A percentile compares a stretch with the other conserved stretches of the same genome.
Evolutionary conservation across 1,284 basidiomycete genomes (phyloP).

Genomic region (Tylopilus sp.): DNA sequence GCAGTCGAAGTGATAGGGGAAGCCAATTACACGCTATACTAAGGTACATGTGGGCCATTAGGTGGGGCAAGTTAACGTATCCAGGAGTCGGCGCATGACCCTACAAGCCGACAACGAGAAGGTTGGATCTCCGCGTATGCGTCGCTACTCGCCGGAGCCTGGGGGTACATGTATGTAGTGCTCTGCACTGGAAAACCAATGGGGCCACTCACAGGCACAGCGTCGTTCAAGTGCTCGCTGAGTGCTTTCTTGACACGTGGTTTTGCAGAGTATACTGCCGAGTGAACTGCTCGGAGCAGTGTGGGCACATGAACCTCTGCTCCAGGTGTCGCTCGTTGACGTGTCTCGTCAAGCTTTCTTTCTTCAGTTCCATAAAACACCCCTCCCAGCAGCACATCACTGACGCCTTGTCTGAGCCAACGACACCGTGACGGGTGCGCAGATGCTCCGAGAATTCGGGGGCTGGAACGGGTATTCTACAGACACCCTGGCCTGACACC

Average conservation of each 20-base stretch:
- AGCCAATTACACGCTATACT: conserved; percentile 4
- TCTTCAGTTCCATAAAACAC: conserved; percentile 24
- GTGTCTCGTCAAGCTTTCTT: conserved; percentile 30
- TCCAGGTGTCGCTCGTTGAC: conserved; percentile 29
- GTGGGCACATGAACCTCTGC: conserved; percentile 15
- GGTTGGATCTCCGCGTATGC: conserved; percentile 1
- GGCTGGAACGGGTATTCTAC: conserved; percentile 6
- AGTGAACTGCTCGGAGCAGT: conserved; percentile 26
- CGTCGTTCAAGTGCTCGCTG: neutral
- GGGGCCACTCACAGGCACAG: conserved; percentile 10
- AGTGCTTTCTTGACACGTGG: conserved; percentile 16
- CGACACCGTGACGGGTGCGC: conserved; percentile 21
- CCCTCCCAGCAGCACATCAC: conserved; percentile 19
- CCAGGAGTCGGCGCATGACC: neutral
- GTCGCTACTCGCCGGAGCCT: neutral
- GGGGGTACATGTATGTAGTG: conserved; percentile 5
- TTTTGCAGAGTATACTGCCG: conserved; percentile 24
- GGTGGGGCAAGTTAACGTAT: conserved; percentile 7
- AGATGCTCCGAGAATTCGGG: conserved; percentile 25
- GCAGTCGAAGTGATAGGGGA: conserved; percentile 7
- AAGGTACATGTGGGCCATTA: conserved; percentile 16
- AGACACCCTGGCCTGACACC: neutral
- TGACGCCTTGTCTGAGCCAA: conserved; percentile 12
- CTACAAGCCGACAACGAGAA: neutral
- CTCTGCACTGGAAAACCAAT: neutral